These are phyloP conservation scores for Grosmannia clavigera DNA, from an alignment of 2,329 filamentous ascomycete species.

Conservation along the genomic window DNA sequence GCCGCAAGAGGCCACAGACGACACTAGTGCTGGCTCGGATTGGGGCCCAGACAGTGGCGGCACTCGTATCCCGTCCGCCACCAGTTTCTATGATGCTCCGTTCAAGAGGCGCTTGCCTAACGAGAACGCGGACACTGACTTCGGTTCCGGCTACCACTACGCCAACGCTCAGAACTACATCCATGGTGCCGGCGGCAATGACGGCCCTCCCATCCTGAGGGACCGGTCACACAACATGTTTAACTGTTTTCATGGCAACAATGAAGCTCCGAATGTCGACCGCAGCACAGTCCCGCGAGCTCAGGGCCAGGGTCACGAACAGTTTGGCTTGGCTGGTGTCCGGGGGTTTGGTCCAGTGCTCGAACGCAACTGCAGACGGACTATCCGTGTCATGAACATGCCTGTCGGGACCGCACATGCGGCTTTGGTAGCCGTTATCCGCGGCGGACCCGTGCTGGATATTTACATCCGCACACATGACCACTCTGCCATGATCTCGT, in stretches of 20 bases:
- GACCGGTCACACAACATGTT: background rate
- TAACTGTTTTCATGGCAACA: no score
- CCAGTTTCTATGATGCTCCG: background rate
- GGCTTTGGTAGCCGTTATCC: constrained; percentile 52
- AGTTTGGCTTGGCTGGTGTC: background rate
- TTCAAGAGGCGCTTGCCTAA: background rate
- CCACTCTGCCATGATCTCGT: constrained; percentile 53
- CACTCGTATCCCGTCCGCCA: background rate
- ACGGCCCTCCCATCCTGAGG: background rate
- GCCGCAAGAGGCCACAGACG: background rate
- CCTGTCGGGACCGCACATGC: constrained; percentile 48
- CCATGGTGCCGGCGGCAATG: background rate
- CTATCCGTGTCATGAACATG: constrained; percentile 51
- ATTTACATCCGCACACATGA: constrained; percentile 50
- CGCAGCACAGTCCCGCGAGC: no score
- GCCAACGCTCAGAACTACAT: background rate
- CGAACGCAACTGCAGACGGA: constrained; percentile 30
- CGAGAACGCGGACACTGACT: background rate
- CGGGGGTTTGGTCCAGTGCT: background rate
- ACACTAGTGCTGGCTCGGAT: background rate
- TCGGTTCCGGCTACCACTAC: background rate
- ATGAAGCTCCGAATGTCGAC: no score
- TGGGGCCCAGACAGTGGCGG: background rate
- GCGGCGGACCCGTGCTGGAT: constrained; percentile 60
- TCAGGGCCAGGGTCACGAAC: background rate